phyloP scores from a whole-genome alignment of 2,329 filamentous ascomycete genomes.

The Pyrenochaeta sp. region DNA sequence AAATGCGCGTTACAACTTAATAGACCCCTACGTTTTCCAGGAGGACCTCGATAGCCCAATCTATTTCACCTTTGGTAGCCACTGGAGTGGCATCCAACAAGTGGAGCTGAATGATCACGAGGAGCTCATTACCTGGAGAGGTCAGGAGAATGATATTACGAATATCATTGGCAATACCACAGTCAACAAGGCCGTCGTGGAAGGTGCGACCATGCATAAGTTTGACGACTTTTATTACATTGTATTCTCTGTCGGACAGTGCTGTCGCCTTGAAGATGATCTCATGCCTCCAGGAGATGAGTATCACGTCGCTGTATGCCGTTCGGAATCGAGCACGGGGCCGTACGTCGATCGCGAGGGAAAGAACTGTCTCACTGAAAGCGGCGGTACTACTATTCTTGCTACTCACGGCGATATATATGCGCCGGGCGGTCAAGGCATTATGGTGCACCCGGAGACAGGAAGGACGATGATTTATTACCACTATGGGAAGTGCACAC shows the following conservation, averaged over 20 bases:
- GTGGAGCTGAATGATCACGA: constrained; percentile 53
- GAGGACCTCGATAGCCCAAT: constrained; percentile 39
- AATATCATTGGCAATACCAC: constrained; percentile 33
- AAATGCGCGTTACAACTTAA: constrained; percentile 53
- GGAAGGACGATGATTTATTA: constrained; percentile 39
- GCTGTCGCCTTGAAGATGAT: constrained; percentile 63
- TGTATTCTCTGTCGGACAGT: constrained; percentile 67
- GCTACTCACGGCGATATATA: constrained; percentile 60
- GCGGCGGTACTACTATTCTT: constrained; percentile 68
- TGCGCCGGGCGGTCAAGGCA: constrained; percentile 44
- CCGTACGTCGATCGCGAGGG: constrained; percentile 54
- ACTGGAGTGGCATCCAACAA: constrained; percentile 72
- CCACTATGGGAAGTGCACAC: constrained; percentile 37
- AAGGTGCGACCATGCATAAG: constrained; percentile 64
- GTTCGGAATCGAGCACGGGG: constrained; percentile 59
- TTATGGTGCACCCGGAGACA: constrained; percentile 27
- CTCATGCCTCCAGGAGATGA: constrained; percentile 63
- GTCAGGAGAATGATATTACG: constrained; percentile 9
- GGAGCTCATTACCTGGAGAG: constrained; percentile 15
- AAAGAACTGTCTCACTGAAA: constrained; percentile 54
- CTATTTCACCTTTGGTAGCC: constrained; percentile 70
- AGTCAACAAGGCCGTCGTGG: constrained; percentile 42
- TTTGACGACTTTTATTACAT: constrained; percentile 65
- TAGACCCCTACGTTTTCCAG: constrained; percentile 60
- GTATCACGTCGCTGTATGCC: constrained; percentile 71